Evolutionary conservation across 1,284 basidiomycete species (phyloP).

Genomic region (Peniophora sp.): DNA sequence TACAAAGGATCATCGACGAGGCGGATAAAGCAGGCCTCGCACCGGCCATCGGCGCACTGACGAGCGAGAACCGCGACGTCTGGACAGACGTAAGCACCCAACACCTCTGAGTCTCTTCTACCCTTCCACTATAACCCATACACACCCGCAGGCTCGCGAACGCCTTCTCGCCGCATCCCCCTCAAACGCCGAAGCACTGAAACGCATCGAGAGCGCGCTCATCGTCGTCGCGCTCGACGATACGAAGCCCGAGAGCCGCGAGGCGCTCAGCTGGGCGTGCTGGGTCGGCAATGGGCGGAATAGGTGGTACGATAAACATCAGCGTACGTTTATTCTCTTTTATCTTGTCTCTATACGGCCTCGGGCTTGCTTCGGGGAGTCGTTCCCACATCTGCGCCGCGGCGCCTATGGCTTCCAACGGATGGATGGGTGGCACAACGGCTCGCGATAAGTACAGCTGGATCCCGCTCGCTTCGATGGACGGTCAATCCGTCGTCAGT

Average conservation of each 20-base stretch:
- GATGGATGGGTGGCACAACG: no score
- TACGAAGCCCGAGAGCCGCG: constrained; percentile 68
- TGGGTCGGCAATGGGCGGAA: constrained; percentile 94
- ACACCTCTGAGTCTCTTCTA: no score
- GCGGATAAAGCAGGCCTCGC: constrained; percentile 50
- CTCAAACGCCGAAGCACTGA: constrained; percentile 58
- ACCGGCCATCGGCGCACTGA: constrained; percentile 74
- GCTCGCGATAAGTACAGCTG: no score
- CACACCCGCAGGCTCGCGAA: constrained; percentile 42
- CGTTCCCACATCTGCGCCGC: no score
- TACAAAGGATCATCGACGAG: constrained; percentile 66
- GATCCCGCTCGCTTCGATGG: no score
- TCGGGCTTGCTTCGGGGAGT: no score
- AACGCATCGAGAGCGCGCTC: constrained; percentile 86
- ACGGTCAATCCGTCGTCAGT: no score
- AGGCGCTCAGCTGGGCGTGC: constrained; percentile 76
- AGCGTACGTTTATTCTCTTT: constrained; percentile 48
- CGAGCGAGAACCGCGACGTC: constrained; percentile 82
- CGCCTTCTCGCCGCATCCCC: constrained; percentile 62
- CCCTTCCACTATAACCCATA: no score
- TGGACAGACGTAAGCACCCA: constrained; percentile 77
- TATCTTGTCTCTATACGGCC: neutral
- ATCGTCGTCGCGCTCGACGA: constrained; percentile 86
- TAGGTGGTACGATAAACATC: constrained; percentile 97
- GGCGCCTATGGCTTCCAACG: no score